Evolutionary conservation across 2,329 filamentous ascomycete genomes (phyloP).

Genomic region (Drechslera avenae): DNA sequence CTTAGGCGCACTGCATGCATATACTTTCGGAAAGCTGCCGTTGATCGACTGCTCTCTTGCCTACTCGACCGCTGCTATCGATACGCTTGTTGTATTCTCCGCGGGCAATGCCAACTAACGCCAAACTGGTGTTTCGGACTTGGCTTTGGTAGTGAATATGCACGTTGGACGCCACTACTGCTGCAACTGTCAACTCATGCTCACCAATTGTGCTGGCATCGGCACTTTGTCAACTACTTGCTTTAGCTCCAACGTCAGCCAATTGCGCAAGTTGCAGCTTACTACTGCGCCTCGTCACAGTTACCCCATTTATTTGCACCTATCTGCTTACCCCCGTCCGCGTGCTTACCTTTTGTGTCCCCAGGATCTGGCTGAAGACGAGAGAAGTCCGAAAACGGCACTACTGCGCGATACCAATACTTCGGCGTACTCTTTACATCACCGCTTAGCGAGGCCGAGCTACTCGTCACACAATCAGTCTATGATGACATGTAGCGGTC

Average conservation of each 20-base stretch:
- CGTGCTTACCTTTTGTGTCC: conserved; percentile 3
- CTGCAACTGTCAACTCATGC: background rate
- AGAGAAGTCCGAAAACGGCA: background rate
- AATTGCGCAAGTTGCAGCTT: conserved; percentile 3
- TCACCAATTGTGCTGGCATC: background rate
- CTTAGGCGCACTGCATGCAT: conserved; percentile 2
- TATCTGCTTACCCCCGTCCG: background rate
- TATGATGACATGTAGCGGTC: conserved; percentile 3
- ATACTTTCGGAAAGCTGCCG: conserved; percentile 8
- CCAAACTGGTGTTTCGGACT: background rate
- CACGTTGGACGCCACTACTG: background rate
- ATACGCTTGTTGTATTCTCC: conserved; percentile 20
- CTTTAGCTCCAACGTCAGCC: conserved; percentile 13
- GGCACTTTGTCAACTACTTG: conserved; percentile 6
- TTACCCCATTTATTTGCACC: too few relatives aligned
- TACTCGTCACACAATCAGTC: background rate
- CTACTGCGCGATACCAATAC: conserved; percentile 3
- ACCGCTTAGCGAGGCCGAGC: background rate
- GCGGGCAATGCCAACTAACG: background rate
- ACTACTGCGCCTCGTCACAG: conserved; percentile 1
- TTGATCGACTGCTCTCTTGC: too few relatives aligned
- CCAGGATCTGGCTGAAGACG: conserved; percentile 1
- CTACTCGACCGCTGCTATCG: conserved; percentile 21
- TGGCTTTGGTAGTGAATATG: conserved; percentile 1
- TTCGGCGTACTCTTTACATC: background rate